Percentiles rank a stretch among this genome's conserved stretches.
These are phyloP conservation scores for Malbranchea cinnamomea DNA, from an alignment of 2,329 filamentous ascomycete species.

Conservation along the genomic window DNA sequence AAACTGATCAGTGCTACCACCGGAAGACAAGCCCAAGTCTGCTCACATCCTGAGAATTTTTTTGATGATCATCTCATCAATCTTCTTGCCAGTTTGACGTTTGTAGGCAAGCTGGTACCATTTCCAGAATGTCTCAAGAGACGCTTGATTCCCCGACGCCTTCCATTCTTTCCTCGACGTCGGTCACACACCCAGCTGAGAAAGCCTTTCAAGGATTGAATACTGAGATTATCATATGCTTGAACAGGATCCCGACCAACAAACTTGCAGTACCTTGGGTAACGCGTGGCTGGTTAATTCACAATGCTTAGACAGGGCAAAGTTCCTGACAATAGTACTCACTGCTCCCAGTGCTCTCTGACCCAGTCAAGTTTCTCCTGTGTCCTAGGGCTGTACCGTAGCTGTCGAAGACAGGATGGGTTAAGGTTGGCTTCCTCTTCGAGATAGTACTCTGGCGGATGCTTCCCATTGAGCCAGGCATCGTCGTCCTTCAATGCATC, in stretches of 20 bases:
- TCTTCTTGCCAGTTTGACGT: background rate
- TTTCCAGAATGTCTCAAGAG: conserved; percentile 6
- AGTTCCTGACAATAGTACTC: too few species aligned
- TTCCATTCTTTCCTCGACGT: conserved; percentile 2
- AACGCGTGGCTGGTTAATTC: too few species aligned
- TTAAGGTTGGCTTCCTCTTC: background rate
- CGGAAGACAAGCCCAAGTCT: background rate
- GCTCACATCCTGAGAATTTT: conserved; percentile 4
- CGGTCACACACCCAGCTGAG: conserved; percentile 1
- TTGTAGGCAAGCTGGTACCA: conserved; percentile 3
- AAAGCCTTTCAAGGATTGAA: background rate
- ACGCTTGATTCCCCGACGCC: conserved; percentile 3
- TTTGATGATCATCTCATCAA: conserved; percentile 4
- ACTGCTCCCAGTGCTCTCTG: too few species aligned
- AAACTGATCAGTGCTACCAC: background rate
- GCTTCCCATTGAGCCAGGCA: background rate
- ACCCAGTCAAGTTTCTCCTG: background rate
- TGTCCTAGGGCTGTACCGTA: background rate
- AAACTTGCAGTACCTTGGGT: too few species aligned
- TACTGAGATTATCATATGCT: too few species aligned
- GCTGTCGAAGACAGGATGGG: background rate
- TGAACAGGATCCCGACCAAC: too few species aligned
- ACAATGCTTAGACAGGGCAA: too few species aligned
- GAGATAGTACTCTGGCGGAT: conserved; percentile 1
- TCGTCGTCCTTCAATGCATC: background rate